Evolutionary conservation across 805 yeast species (phyloP).

Genomic region (Cyberlindnera saturnus): DNA sequence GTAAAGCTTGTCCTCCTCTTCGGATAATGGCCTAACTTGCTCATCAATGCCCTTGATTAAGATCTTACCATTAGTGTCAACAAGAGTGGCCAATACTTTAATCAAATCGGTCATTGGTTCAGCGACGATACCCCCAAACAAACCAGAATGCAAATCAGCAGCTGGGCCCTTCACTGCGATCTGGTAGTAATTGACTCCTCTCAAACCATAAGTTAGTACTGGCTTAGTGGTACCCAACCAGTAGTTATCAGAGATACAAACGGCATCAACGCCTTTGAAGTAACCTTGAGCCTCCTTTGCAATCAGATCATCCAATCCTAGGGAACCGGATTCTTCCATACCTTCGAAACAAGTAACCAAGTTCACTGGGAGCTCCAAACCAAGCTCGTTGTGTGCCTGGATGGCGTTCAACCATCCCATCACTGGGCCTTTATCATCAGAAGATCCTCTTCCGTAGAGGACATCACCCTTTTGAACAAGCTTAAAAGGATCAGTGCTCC

Average conservation of each 20-base stretch:
- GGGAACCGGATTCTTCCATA: constrained; percentile 97
- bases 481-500: constrained; percentile 89
- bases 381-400: constrained; percentile 83
- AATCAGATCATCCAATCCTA: constrained; percentile 83
- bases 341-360: constrained; percentile 93
- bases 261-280: constrained; percentile 88
- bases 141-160: constrained; percentile 96
- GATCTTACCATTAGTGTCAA: constrained; percentile 77
- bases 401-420: constrained; percentile 93
- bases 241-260: constrained; percentile 94
- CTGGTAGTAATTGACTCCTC: constrained; percentile 95
- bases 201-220: constrained; percentile 92
- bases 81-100: constrained; percentile 70
- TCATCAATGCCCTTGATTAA: constrained; percentile 83
- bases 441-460: constrained; percentile 87
- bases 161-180: constrained; percentile 81
- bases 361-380: constrained; percentile 89
- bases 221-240: constrained; percentile 98
- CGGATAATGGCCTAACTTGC: constrained; percentile 92
- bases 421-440: constrained; percentile 98
- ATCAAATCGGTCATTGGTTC: constrained; percentile 96
- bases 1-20: constrained; percentile 69
- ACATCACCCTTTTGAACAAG: constrained; percentile 63
- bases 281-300: constrained; percentile 70
- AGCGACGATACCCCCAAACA: constrained; percentile 94